Conservation (phyloP, 352 stramenopile genomes). For the Phytophthora vignae region DNA sequence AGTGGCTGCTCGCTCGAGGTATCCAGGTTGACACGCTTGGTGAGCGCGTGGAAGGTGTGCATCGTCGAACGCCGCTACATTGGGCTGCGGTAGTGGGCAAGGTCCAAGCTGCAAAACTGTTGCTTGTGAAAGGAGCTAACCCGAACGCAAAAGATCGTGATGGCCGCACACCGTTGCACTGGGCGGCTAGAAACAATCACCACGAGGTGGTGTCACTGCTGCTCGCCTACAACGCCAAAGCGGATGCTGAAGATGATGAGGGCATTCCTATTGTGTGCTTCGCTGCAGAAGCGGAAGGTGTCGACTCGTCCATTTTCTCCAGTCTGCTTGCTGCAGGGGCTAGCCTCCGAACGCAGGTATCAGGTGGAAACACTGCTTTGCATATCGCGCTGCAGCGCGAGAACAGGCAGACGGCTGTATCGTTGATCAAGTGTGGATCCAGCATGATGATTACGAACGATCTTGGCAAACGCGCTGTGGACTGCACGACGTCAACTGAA, state of each 20-base stretch:
- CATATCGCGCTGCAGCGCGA: constrained; percentile 78
- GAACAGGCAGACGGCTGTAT: constrained; percentile 70
- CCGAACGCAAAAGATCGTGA: constrained; percentile 67
- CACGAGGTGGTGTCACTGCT: constrained; percentile 58
- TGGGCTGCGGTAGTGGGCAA: constrained; percentile 75
- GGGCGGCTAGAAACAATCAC: constrained; percentile 79
- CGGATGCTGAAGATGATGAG: constrained; percentile 55
- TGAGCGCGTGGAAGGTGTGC: constrained; percentile 68
- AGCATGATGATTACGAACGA: constrained; percentile 78
- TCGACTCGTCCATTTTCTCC: constrained; percentile 53
- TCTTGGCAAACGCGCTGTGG: constrained; percentile 69
- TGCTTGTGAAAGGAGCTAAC: constrained; percentile 59
- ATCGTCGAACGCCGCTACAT: constrained; percentile 73
- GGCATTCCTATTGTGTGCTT: constrained; percentile 70
- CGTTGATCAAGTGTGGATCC: constrained; percentile 75
- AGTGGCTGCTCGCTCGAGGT: constrained; percentile 51
- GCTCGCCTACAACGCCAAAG: constrained; percentile 49
- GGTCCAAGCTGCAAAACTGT: constrained; percentile 35
- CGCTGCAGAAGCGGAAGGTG: constrained; percentile 67
- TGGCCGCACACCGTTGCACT: constrained; percentile 77
- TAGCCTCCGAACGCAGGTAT: constrained; percentile 51
- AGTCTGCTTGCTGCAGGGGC: constrained; percentile 52
- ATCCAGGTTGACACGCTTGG: constrained; percentile 60
- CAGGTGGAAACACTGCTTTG: constrained; percentile 69
- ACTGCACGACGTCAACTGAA: constrained; percentile 83